Evolutionary conservation across 805 yeast genomes (phyloP), one percentile per base, ranked within the genome.

Genomic region (Yamadazyma ubonensis): DNA sequence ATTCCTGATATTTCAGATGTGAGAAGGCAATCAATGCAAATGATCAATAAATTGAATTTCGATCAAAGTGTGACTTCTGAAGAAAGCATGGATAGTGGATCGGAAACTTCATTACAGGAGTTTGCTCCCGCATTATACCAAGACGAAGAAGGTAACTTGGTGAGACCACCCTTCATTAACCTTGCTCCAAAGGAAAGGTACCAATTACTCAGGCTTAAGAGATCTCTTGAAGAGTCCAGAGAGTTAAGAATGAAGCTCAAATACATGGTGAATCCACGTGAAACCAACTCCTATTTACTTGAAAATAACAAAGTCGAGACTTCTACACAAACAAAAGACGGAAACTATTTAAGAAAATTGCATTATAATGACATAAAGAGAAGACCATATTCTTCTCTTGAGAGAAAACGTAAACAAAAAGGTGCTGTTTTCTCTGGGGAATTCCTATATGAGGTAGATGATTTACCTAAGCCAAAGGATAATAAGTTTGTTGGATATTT

Each of bases 121-220:
- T 58, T 55, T 44, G 63, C 67, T 2, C 62, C 67, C n/a, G n/a
- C n/a, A 4, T 41, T 58, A 18, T 67, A 68, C 43, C 48, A 54
- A 9, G 73, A 70, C 41, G 58, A 53, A 5, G 54, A 60, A 1
- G 73, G 73, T 8, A 60, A 65, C 31, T 45, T 65, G 35, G 67
- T 63, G 3, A 54, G 75, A 33, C 75, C 75, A 0, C 73, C 74
- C 5, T 66, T 70, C 46, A 69, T 70, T 29, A 67, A 65, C 33
- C 54, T 68, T 33, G 73, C 67, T 41, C 75, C 74, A 1, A 44
- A 64, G 25, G 75, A 70, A 45, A 51, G 75, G 19, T 65, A 70
- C 43, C 67, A 66, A 10, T 54, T 70, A 40, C 49, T 69, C 21
- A 72, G 67, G 45, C 47, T 68, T 33, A 70, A 69, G 39, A 54